Evolutionary conservation across 1,284 basidiomycete species (phyloP), one percentile per base, ranked within the genome.

Genomic region (Trichosporon sp.): DNA sequence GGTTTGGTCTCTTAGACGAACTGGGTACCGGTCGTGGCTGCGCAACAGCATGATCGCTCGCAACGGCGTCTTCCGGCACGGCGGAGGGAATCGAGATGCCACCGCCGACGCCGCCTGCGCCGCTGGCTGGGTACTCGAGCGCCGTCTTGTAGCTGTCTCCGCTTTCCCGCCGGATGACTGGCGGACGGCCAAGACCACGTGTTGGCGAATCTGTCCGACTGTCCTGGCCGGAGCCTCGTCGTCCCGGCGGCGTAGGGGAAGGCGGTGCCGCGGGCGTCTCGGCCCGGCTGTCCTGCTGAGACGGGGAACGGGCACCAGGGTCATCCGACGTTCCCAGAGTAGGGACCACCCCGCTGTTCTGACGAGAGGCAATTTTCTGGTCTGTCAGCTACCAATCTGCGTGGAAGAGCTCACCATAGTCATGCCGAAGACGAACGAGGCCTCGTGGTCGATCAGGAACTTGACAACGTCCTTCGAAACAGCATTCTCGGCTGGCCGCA

Each of bases 391-490:
- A 10, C 10, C 7, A 8, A 56, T 21, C 8, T 2, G 10, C n/a
- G 32, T 8, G 2, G 2, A 27, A 8, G 11, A 19, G 14, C 60
- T 61, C 58, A 78, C 78, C 60, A 76, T 37, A 40, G 76, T 64
- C 76, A 78, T 77, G n/a, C 74, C 74, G 9, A 77, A 63, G 32
- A 80, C 65, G 66, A 81, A 78, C 62, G 74, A 67, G 46, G 77
- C 71, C 64, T 81, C 78, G 60, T 80, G 71, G 25, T 77, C 89
- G 72, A 99, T 98, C 62, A 99, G 83, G 78, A 97, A 98, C 76
- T 97, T 92, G 61, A 99, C 85, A 49, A 98, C 94, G 66, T 86
- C 84, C 77, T 97, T 95, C 63, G 90, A 93, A 6, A 92, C 84
- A 27, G 87, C 86, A 79, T 95, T 92, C 75, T 96, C 93, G 52